phyloP scores from a whole-genome alignment of 2,329 filamentous ascomycete species.

The Dactylonectria estremocensis region DNA sequence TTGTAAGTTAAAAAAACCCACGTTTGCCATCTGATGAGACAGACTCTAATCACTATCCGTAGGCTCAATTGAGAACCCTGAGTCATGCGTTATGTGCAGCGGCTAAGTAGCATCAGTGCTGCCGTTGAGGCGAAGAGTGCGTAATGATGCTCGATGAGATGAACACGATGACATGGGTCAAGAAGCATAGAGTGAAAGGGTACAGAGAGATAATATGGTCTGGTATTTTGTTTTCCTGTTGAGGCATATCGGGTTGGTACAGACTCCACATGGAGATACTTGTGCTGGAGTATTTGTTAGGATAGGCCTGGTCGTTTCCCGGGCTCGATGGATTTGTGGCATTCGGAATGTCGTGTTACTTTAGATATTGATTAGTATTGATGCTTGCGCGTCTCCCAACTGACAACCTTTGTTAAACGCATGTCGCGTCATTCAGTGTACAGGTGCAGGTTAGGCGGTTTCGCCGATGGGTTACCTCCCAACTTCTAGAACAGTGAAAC shows the following conservation, averaged over 20 bases:
- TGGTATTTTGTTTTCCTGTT: conserved; percentile 35
- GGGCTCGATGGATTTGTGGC: conserved; percentile 17
- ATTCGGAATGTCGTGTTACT: conserved; percentile 11
- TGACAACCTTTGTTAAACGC: not conserved
- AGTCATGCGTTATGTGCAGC: conserved; percentile 97
- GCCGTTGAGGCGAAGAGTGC: conserved; percentile 35
- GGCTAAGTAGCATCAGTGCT: conserved; percentile 69
- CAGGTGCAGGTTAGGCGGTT: not conserved
- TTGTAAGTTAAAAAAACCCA: conserved; percentile 72
- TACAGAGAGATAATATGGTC: conserved; percentile 43
- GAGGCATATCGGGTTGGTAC: conserved; percentile 33
- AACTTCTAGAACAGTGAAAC: not conserved
- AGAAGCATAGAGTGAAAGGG: conserved; percentile 41
- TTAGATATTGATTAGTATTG: conserved; percentile 39
- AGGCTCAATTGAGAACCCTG: conserved; percentile 97
- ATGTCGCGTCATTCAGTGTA: not conserved
- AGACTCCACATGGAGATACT: conserved; percentile 33
- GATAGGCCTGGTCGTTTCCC: conserved; percentile 22
- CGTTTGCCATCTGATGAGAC: not conserved
- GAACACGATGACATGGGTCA: conserved; percentile 48
- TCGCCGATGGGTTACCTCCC: not conserved
- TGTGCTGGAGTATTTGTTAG: conserved; percentile 41
- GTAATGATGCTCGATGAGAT: conserved; percentile 52
- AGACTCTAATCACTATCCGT: conserved; percentile 52
- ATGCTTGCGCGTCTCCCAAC: conserved; percentile 30